Evolutionary conservation across 345 rosid species (phyloP), one percentile per base, ranked within the genome.

Genomic region (Cardamine resedifolia): DNA sequence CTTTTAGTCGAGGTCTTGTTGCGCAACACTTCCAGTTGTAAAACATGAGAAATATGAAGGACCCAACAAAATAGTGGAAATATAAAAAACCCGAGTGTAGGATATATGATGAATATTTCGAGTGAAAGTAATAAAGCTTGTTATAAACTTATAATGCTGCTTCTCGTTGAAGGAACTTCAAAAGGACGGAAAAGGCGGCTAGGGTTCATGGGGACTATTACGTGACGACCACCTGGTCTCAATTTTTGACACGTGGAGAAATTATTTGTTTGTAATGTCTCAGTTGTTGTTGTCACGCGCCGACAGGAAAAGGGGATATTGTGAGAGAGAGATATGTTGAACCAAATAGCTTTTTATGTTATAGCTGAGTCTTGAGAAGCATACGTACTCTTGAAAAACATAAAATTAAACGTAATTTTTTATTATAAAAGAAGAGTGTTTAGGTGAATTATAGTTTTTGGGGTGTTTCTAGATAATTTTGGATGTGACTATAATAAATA

Each of bases 151-250:
- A n/a, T n/a, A n/a, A n/a, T n/a, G 43, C n/a, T 24, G 74, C 74
- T 27, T 33, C 49, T 58, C 10, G 58, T 18, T 38, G 75, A 49
- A 34, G 59, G 67, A 36, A 4, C 58, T 59, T 70, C 27, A 48
- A 21, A 57, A 31, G 20, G 19, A 70, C 8, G 55, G 60, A 19
- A 58, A 59, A 58, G 14, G 19, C 7, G 14, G 19, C 7, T 20
- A 47, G 56, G 52, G 33, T n/a, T 69, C 33, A 10, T 24, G 4
- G 20, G 11, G 19, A 53, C 26, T 38, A 39, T 34, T 48, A 38
- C 68, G 41, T 72, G 70, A 64, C 39, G 49, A 55, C 57, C 38
- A 64, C 64, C 57, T 55, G 24, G 9, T 43, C 30, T 55, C 47
- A 21, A 10, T 1, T 18, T 16, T 4, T 11, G 67, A 48, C 74